Conservation (phyloP, 805 yeast species). For the Kluyveromyces nonfermentans region DNA sequence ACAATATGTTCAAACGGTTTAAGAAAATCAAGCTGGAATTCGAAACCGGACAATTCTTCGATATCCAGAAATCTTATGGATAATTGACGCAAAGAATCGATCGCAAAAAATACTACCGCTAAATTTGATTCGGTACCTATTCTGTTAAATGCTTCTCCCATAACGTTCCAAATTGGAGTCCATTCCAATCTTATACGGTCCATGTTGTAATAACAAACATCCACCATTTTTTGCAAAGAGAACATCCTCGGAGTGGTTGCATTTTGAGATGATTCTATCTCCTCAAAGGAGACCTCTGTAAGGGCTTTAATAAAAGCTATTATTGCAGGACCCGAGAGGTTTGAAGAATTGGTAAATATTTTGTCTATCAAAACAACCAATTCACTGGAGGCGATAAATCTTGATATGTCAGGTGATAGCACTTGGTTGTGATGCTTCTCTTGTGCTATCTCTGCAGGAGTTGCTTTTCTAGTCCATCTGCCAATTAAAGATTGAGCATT, state of each 20-base stretch:
- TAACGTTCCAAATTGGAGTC: conserved; percentile 89
- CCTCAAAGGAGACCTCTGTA: conserved; percentile 80
- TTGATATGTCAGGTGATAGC: conserved; percentile 47
- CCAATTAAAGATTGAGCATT: conserved; percentile 41
- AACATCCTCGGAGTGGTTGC: conserved; percentile 81
- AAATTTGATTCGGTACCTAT: conserved; percentile 75
- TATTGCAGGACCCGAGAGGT: conserved; percentile 74
- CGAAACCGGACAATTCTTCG: conserved; percentile 91
- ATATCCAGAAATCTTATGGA: conserved; percentile 87
- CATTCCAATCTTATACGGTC: conserved; percentile 91
- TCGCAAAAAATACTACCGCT: conserved; percentile 77
- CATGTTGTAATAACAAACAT: conserved; percentile 97
- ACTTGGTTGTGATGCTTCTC: conserved; percentile 65
- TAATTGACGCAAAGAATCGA: conserved; percentile 88
- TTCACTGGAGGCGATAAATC: conserved; percentile 52
- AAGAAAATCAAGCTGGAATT: conserved; percentile 88
- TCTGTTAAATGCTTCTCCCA: conserved; percentile 80
- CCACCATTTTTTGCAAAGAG: conserved; percentile 90
- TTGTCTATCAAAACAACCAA: conserved; percentile 75
- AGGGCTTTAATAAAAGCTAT: conserved; percentile 80
- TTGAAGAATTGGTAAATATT: conserved; percentile 74
- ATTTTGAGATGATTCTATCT: conserved; percentile 78
- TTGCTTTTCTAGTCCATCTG: conserved; percentile 43
- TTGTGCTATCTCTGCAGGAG: conserved; percentile 59
- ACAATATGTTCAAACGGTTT: conserved; percentile 82